Base-by-base conservation (phyloP, 228 moss, liverwort and hornwort species). In the Sphagnum fallax region DNA sequence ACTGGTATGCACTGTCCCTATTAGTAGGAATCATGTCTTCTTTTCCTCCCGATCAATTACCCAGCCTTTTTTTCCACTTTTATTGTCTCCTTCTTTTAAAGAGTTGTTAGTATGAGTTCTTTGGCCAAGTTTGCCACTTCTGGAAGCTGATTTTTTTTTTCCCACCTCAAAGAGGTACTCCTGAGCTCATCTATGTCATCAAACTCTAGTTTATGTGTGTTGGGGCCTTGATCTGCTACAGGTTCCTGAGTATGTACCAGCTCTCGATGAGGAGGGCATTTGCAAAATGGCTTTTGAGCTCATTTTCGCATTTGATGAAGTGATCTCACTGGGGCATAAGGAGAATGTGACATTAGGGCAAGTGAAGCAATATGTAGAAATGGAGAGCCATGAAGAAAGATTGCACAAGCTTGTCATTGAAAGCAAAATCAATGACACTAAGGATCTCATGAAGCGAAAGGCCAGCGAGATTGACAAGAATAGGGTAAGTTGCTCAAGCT, bases 361-460 rank as follows among this genome's bases (percentile, higher is more conserved):
- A 88, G 98, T 98, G 58, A 98, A 98, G 71, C 98, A 98, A 70
- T 94, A 92, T 62, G 90, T 92, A 65, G 98, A 98, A 78, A 98
- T 98, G 94, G 90, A 98, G 72, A 98, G 98, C 72, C 92, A 98
- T 47, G 98, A 94, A 75, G 98, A 98, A 80, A 94, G 89, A 76
- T 86, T 98, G 18, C 98, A 98, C 76, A 98, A 94, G 65, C 90
- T 92, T 62, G 94, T 98, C 47, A 92, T 94, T 67, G 90, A 98
- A 78, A 92, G 94, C 81, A 98, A 98, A 78, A 92, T 94, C 69
- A 92, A 90, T 48, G 98, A 94, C 52, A 98, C 98, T 0, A 98
- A 98, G 73, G 94, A 92, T 70, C 73, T 89, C 47, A 98, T 98
- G 98, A 98, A 92, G 77, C 92, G 94, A 61, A 98, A 94, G 80